phyloP scores from a whole-genome alignment of 1,284 basidiomycete species.

The Mycosarcoma mackinlayi region DNA sequence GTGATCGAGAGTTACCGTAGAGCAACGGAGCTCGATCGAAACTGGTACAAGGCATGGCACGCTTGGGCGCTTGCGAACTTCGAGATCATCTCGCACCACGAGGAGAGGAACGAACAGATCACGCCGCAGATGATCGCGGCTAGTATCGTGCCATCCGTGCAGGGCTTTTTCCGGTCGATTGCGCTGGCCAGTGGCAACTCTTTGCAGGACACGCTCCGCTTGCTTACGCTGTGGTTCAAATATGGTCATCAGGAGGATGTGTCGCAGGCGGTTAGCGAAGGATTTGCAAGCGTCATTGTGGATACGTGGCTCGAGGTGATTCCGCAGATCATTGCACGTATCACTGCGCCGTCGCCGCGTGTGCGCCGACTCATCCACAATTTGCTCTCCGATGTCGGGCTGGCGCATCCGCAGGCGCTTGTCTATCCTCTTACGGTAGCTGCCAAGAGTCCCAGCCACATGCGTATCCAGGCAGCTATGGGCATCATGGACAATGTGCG shows the following conservation, averaged over 20 bases:
- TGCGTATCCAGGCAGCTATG: conserved; percentile 84
- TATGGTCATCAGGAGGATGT: conserved; percentile 93
- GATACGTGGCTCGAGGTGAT: conserved; percentile 99
- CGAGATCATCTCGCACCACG: conserved; percentile 78
- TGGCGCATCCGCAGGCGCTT: conserved; percentile 95
- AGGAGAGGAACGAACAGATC: conserved; percentile 74
- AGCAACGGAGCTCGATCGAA: conserved; percentile 90
- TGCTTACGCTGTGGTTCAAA: conserved; percentile 98
- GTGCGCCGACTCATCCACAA: conserved; percentile 91
- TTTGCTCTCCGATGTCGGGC: conserved; percentile 90
- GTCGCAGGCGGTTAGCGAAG: conserved; percentile 86
- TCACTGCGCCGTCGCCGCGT: conserved; percentile 89
- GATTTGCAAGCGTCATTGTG: conserved; percentile 89
- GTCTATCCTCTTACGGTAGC: conserved; percentile 99
- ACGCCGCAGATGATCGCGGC: conserved; percentile 79
- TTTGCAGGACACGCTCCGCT: conserved; percentile 91
- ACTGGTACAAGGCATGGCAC: conserved; percentile 99
- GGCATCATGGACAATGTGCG: conserved; percentile 93
- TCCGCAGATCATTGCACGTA: conserved; percentile 98
- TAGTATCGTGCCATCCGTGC: conserved; percentile 93
- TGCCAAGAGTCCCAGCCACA: conserved; percentile 89
- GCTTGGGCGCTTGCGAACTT: conserved; percentile 98
- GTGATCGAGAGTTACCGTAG: conserved; percentile 79
- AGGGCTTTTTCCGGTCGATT: conserved; percentile 94
- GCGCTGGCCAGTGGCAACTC: conserved; percentile 86